Base-by-base conservation (phyloP, 2,329 filamentous ascomycete genomes). In the Colletotrichum euphorbiae region DNA sequence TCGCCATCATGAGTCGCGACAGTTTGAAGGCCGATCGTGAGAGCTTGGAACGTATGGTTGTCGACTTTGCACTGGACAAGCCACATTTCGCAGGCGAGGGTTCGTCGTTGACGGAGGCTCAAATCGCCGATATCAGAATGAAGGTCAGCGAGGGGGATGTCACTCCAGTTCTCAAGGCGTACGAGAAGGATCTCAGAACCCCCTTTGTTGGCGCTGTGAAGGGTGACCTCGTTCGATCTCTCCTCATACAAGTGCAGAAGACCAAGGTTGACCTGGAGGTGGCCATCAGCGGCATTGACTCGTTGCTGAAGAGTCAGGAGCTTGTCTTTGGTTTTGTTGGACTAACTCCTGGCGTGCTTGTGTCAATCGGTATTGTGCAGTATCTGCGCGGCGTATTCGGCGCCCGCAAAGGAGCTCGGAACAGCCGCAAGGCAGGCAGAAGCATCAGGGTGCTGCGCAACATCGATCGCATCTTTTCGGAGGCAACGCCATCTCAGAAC, bases 201-300 rank as follows among this genome's bases (percentile, higher is more conserved):
- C 96, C 96, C 1, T 89, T 99, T 69, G 84, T 90, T 62, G 94
- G 95, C 7, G 93, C 94, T 0, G 80, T 99, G 17, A 88, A 89
- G 33, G 96, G 96, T 11, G 95, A 98, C 74, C 85, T 99, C 31
- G 87, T 98, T 40, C 90, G 95, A 58, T 94, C 95, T 4, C 87
- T 99, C 31, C 84, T 99, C 50, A 98, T 99, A 62, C 96, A 99
- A 77, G 91, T 99, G 42, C 96, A 99, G 76, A 99, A 99, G 85
- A 98, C 96, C 21, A 99, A 99, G 82, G 96, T 99, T 8, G 96
- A 99, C 75, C 90, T 99, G 12, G 96, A 99, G 79, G 90, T 98
- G 69, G 96, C 96, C 13, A 94, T 99, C 82, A 93, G 92, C 68
- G 96, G 96, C 17, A 99, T 99, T 72, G 95, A 99, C 82, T 89